Evolutionary conservation across 2,329 filamentous ascomycete species (phyloP), one percentile per base, ranked within the genome.

Genomic region (Dryadomyces quercus-mongolicae): DNA sequence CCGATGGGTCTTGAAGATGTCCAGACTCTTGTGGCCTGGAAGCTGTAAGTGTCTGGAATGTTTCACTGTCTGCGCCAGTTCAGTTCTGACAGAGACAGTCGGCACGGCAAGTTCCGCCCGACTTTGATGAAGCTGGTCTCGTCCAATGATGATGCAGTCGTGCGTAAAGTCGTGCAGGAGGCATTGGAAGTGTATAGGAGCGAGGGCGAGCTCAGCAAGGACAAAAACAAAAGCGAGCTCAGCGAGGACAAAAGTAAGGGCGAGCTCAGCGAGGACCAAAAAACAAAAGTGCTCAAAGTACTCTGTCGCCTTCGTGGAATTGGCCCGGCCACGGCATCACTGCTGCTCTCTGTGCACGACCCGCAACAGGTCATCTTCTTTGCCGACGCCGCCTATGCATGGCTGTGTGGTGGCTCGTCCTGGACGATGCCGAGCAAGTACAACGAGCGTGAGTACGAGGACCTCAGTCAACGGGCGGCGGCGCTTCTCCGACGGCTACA

Each of bases 381-480:
- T 68, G 86, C 83, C 2, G 88, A 94, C 63, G 88, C 93, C 67
- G 75, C 84, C 3, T 92, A 83, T 63, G 77, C 82, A 59, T 92
- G 86, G 86, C 68, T 85, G 6, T 79, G 79, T 62, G 79, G 77
- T 63, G 65, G 67, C n/a, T 74, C 74, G 0, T 68, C 70, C 44
- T 74, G 70, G 53, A 67, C 62, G 5, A n/a, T 38, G 0, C 67
- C 71, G 22, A 82, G 88, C 65, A 86, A 83, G 67, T 93, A 93
- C 67, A 84, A 74, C 45, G 66, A 70, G 20, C 82, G 81, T 60
- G 86, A 91, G 67, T 92, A 90, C 60, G 66, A 70, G 44, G 66
- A 69, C n/a, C 65, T 92, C 22, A 71, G 74, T 40, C 62, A 64
- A 5, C 64, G 67, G 52, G 72, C 75, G 1, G 64, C 66, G 13